Percentiles rank a stretch among this genome's conserved stretches.
Evolutionary conservation across 192 early-diverging fungal genomes (phyloP).

Genomic region (Entomortierella beljakovae): DNA sequence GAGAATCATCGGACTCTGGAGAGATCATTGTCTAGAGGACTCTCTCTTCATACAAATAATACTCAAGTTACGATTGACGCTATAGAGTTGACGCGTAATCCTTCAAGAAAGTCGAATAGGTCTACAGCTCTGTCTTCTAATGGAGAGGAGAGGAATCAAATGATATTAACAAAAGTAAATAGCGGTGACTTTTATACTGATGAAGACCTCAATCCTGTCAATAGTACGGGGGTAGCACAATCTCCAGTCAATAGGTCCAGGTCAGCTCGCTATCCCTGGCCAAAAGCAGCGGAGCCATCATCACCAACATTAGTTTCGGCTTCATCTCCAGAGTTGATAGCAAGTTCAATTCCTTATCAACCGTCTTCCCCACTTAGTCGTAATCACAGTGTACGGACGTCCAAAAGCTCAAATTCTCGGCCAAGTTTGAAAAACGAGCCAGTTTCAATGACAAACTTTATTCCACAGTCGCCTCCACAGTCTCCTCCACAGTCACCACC

Average conservation of each 20-base stretch:
- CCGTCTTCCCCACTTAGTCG: neutral
- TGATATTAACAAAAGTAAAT: neutral
- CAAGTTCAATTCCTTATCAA: neutral
- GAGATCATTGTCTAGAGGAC: neutral
- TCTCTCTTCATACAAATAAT: neutral
- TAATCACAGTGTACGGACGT: neutral
- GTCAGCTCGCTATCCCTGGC: conserved; percentile 1
- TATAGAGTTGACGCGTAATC: neutral
- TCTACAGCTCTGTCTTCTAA: neutral
- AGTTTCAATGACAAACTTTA: neutral
- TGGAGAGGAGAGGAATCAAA: neutral
- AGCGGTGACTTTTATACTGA: too few species aligned
- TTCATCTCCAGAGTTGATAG: neutral
- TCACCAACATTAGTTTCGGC: neutral
- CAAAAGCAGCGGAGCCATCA: neutral
- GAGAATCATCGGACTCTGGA: neutral
- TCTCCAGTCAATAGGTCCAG: neutral
- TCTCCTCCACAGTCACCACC: neutral
- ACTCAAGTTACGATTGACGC: neutral
- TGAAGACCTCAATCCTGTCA: too few species aligned
- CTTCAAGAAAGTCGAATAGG: neutral
- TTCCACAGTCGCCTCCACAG: neutral
- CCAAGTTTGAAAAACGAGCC: neutral
- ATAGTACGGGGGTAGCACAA: neutral
- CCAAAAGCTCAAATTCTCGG: neutral